A percentile compares a stretch with the other conserved stretches of the same genome.
These are phyloP conservation scores for Raphanus sativus DNA, from an alignment of 345 rosid genomes.

Conservation along the genomic window DNA sequence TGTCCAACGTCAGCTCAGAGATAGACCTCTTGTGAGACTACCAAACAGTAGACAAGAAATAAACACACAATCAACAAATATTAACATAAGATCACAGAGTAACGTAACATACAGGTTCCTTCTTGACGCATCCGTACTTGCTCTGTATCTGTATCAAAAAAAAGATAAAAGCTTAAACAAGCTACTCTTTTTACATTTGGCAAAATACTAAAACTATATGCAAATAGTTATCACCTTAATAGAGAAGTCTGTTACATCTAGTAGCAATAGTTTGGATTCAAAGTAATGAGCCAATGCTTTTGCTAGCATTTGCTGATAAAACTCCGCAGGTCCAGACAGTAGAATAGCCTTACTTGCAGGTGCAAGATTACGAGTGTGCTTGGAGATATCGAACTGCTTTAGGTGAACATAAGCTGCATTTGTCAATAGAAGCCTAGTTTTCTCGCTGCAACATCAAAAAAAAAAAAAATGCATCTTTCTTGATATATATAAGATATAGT, in stretches of 20 bases:
- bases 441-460: constrained; percentile 54
- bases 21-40: constrained; percentile 76
- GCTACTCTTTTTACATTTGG: constrained; percentile 4
- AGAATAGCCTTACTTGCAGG: constrained; percentile 89
- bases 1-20: constrained; percentile 72
- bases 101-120: constrained; percentile 56
- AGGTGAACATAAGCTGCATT: constrained; percentile 88
- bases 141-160: constrained; percentile 67
- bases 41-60: constrained; percentile 24
- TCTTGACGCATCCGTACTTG: constrained; percentile 76
- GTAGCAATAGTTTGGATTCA: constrained; percentile 75
- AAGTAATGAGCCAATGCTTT: constrained; percentile 84
- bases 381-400: constrained; percentile 76
- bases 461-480: background rate
- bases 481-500: too few relatives aligned
- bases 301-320: constrained; percentile 91
- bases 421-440: constrained; percentile 65
- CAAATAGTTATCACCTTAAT: constrained; percentile 51
- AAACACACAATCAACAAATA: constrained; percentile 15
- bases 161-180: constrained; percentile 20
- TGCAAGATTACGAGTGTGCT: constrained; percentile 88
- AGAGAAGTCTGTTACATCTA: constrained; percentile 81
- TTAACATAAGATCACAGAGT: constrained; percentile 8
- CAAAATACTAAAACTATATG: background rate
- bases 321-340: constrained; percentile 94